These are phyloP conservation scores for Myriosclerotinia scirpicola DNA, from an alignment of 2,329 filamentous ascomycete species.

Conservation along the genomic window DNA sequence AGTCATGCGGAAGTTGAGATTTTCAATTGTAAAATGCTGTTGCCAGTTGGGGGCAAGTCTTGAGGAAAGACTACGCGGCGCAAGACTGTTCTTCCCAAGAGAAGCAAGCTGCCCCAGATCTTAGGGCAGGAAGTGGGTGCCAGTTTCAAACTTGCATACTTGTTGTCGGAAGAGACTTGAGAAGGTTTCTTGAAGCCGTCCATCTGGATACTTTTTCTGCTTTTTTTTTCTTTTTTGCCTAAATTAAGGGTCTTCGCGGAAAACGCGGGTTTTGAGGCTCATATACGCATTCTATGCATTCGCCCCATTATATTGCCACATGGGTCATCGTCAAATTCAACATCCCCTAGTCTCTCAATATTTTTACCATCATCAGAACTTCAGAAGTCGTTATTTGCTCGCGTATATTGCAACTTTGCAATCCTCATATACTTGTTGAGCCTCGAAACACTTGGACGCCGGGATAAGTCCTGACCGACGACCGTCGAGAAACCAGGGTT, in stretches of 20 bases:
- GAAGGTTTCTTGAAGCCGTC: conserved; percentile 1
- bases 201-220: neutral
- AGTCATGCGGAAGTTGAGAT: conserved; percentile 13
- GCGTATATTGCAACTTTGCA: neutral
- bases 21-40: neutral
- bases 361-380: neutral
- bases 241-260: conserved; percentile 17
- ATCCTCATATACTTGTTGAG: neutral
- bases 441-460: neutral
- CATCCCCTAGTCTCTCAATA: neutral
- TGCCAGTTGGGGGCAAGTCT: neutral
- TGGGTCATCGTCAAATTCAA: conserved; percentile 13
- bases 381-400: neutral
- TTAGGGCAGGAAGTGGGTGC: neutral
- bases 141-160: neutral
- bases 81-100: neutral
- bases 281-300: conserved; percentile 3
- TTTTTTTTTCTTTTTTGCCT: neutral
- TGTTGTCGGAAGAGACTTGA: neutral
- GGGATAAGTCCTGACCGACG: neutral
- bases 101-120: neutral
- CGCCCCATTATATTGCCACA: conserved; percentile 2
- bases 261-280: conserved; percentile 12
- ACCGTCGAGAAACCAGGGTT: neutral
- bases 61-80: too few species aligned